phyloP scores from a whole-genome alignment of 2,329 filamentous ascomycete genomes.

The Pseudogymnoascus sp. region DNA sequence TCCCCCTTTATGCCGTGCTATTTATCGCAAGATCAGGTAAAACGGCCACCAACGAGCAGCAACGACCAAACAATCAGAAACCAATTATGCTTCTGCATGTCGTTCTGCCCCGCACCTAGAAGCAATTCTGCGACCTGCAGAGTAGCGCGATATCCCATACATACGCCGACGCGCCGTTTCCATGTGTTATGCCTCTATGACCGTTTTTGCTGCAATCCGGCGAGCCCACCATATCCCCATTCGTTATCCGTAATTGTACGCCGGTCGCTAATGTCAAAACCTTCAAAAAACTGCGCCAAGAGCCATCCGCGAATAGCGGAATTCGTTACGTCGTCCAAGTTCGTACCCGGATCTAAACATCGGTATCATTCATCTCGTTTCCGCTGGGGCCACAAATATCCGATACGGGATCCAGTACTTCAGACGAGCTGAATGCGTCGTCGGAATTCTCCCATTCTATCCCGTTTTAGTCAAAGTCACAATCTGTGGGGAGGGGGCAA shows the following conservation, averaged over 20 bases:
- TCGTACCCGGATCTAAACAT: slow-evolving; percentile 17
- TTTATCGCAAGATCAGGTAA: slow-evolving; percentile 4
- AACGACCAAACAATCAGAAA: not conserved
- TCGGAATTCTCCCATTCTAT: slow-evolving; percentile 29
- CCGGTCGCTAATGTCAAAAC: slow-evolving; percentile 6
- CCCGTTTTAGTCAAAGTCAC: slow-evolving; percentile 8
- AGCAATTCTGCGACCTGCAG: not conserved
- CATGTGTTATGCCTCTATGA: slow-evolving; percentile 5
- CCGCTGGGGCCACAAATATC: slow-evolving; percentile 37
- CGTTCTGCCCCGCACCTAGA: not conserved
- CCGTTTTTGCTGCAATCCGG: slow-evolving; percentile 8
- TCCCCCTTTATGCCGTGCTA: not conserved
- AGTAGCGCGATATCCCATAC: slow-evolving; percentile 2
- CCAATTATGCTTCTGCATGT: not conserved
- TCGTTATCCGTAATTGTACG: slow-evolving; percentile 7
- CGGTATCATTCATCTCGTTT: slow-evolving; percentile 33
- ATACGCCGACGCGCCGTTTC: not conserved
- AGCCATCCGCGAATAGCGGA: not conserved
- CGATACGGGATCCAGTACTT: slow-evolving; percentile 42
- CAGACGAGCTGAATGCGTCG: slow-evolving; percentile 31
- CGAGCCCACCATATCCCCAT: not conserved
- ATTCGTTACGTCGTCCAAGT: slow-evolving; percentile 2
- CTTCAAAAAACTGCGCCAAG: slow-evolving; percentile 1
- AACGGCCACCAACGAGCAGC: not conserved
- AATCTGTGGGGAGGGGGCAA: not conserved